Evolutionary conservation across 371 early-diverging fungal species (phyloP), one percentile per base, ranked within the genome.

Genomic region (Actinomucor elegans): DNA sequence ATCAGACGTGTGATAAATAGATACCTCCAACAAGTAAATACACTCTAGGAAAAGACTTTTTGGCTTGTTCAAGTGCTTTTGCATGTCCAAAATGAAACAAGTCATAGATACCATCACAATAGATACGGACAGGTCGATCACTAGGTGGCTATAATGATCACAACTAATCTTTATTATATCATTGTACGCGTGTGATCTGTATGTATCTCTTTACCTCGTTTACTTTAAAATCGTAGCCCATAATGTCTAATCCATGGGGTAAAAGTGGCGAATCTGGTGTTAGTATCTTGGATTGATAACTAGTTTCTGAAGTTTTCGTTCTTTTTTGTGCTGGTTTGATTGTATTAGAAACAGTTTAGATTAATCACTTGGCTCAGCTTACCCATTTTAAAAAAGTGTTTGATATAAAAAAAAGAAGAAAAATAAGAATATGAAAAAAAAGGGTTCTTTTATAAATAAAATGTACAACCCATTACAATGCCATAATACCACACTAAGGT

Each of bases 11-110:
- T 17, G 37, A 18, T 21, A n/a, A n/a, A n/a, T 15, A 5, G 14
- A 26, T 85, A 89, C 91, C 88, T 55, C 97, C 97, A 26, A 96
- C 96, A 15, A 98, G 55, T 60, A 98, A 64, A 52, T 92, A 81
- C 9, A 93, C 94, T 57, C 90, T 81, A 1, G 93, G 89, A 59
- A 96, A 90, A 5, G 90, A 77, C 60, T 90, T 92, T 67, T 98
- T 98, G 10, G 95, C 96, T 66, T 98, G 97, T 67, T 94, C 91
- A 34, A 98, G 71, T 15, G 91, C 89, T 43, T 91, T 85, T 34
- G 94, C 92, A 63, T 98, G 97, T 2, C 98, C 97, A 66, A 91
- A 94, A 73, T 96, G 98, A 72, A 96, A 94, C 64, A 96, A 71
- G 73, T 98, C 97, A 65, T 91, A 96, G 57, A 98, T 93, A 29